These are phyloP conservation scores for Cladosporium halotolerans DNA, from an alignment of 2,329 filamentous ascomycete genomes.

Conservation along the genomic window DNA sequence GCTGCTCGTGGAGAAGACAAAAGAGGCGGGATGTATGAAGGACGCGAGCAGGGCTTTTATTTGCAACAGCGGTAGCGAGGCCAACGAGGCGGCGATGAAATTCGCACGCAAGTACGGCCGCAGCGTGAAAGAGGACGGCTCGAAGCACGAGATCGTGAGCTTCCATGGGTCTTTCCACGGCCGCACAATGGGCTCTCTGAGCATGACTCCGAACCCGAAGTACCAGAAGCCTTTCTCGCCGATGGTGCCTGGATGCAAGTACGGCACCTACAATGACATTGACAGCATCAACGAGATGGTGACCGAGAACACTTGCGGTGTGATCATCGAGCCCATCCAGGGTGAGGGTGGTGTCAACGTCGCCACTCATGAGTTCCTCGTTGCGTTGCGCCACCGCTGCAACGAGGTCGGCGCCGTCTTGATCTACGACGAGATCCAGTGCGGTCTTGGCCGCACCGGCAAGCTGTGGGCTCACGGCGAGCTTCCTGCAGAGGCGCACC, in stretches of 20 bases:
- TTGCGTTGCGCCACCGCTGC: slow-evolving; percentile 76
- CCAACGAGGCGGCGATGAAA: slow-evolving; percentile 96
- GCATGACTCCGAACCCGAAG: slow-evolving; percentile 96
- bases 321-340: slow-evolving; percentile 95
- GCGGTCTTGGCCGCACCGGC: slow-evolving; percentile 81
- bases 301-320: slow-evolving; percentile 80
- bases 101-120: slow-evolving; percentile 91
- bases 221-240: slow-evolving; percentile 93
- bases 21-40: slow-evolving; percentile 73
- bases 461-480: slow-evolving; percentile 80
- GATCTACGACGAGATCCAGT: slow-evolving; percentile 97
- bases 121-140: slow-evolving; percentile 29
- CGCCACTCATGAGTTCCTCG: slow-evolving; percentile 74
- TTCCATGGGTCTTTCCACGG: slow-evolving; percentile 94
- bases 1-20: slow-evolving; percentile 74
- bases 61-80: slow-evolving; percentile 93
- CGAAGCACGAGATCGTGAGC: slow-evolving; percentile 78
- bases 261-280: slow-evolving; percentile 80
- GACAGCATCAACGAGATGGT: slow-evolving; percentile 65
- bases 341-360: slow-evolving; percentile 90
- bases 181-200: slow-evolving; percentile 88
- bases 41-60: slow-evolving; percentile 77
- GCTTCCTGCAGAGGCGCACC: slow-evolving; percentile 73
- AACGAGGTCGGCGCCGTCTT: slow-evolving; percentile 81
- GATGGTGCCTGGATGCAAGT: slow-evolving; percentile 89